These are phyloP conservation scores for Calocybe indica DNA, from an alignment of 768 basidiomycete species.

Conservation along the genomic window DNA sequence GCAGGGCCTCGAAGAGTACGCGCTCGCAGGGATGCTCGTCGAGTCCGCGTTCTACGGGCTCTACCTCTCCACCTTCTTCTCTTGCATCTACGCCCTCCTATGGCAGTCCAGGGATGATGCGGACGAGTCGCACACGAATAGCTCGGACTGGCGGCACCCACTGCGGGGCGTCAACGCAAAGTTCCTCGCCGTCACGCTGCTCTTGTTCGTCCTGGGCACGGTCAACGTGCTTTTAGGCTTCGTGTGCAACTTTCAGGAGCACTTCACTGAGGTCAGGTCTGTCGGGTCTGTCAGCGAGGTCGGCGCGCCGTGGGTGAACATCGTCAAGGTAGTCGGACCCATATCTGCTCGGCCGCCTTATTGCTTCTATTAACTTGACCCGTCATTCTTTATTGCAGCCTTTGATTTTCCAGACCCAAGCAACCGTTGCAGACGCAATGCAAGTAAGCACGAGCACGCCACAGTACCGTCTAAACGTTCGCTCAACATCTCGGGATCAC, in stretches of 20 bases:
- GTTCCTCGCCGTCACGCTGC: background rate
- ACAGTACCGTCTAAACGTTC: background rate
- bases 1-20: no score
- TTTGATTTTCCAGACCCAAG: background rate
- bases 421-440: background rate
- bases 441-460: background rate
- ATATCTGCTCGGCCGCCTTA: no score
- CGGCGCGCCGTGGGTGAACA: background rate
- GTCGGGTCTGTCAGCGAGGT: background rate
- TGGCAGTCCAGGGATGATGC: background rate
- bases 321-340: background rate
- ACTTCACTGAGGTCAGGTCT: background rate
- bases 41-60: constrained; percentile 13
- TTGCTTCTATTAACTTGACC: no score
- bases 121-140: no score
- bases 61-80: constrained; percentile 12
- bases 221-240: background rate
- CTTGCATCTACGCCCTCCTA: constrained; percentile 8
- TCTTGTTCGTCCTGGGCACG: background rate
- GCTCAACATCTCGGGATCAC: background rate
- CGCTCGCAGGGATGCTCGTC: constrained; percentile 4
- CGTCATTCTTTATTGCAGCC: background rate
- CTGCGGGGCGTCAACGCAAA: background rate
- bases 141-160: no score
- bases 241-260: background rate